Evolutionary conservation across 371 early-diverging fungal species (phyloP).

Genomic region (Catenaria anguillulae): DNA sequence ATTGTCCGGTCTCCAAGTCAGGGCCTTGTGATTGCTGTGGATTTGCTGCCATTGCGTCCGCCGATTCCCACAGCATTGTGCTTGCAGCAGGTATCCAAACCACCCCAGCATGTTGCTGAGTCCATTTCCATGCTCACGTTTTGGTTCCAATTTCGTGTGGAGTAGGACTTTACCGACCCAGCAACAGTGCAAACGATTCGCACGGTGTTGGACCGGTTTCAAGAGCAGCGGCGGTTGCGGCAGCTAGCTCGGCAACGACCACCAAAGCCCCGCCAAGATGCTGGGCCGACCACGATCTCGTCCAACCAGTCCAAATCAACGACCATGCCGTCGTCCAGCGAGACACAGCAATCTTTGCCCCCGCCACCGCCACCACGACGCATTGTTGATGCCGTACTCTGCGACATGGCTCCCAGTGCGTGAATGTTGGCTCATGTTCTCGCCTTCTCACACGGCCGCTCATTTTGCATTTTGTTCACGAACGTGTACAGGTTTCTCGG

Average conservation of each 20-base stretch:
- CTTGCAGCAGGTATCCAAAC: not conserved
- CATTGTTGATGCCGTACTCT: not conserved
- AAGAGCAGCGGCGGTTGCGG: no score
- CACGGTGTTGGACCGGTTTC: not conserved
- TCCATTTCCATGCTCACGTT: no score
- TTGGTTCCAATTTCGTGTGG: no score
- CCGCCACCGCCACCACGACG: not conserved
- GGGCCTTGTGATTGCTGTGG: not conserved
- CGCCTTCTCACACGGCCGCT: not conserved
- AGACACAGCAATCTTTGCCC: no score
- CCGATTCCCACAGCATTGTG: not conserved
- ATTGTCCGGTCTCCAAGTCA: not conserved
- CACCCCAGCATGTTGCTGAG: no score
- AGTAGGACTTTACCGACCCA: not conserved
- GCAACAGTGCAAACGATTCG: not conserved
- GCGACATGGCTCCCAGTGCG: conserved; percentile 1
- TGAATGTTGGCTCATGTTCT: not conserved
- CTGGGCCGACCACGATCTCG: no score
- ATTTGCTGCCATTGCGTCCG: not conserved
- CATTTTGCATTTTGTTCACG: no score
- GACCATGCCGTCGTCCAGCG: no score
- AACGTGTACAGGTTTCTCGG: not conserved
- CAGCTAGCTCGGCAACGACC: no score
- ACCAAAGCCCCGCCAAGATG: no score
- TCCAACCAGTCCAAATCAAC: no score